Percentiles rank a stretch among this genome's conserved stretches.
Evolutionary conservation across 2,329 filamentous ascomycete species (phyloP).

Genomic region (Trichoderma afroharzianum): DNA sequence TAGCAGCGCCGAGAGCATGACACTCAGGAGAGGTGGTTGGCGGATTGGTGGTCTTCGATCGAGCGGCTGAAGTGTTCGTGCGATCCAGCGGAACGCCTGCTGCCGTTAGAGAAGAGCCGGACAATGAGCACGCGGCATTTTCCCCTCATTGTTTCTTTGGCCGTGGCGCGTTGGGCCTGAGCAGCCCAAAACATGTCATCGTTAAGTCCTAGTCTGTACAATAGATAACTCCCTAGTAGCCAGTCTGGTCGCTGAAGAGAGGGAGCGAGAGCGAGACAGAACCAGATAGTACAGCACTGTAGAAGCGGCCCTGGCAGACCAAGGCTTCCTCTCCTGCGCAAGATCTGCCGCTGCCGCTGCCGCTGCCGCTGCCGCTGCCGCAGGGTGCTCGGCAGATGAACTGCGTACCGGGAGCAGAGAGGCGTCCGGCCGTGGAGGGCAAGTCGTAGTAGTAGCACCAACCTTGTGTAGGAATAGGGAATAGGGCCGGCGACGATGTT

Average conservation of each 20-base stretch:
- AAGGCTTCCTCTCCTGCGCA: neutral
- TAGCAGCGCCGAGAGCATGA: conserved; percentile 15
- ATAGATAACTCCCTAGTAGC: neutral
- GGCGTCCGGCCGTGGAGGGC: neutral
- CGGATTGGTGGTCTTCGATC: neutral
- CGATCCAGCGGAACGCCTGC: conserved; percentile 3
- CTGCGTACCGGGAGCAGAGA: conserved; percentile 12
- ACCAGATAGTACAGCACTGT: neutral
- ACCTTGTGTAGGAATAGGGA: conserved; percentile 6
- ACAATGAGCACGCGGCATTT: conserved; percentile 15
- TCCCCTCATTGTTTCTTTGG: neutral
- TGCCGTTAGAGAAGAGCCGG: neutral
- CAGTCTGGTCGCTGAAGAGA: neutral
- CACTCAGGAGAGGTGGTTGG: conserved; percentile 14
- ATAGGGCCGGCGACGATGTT: conserved; percentile 14
- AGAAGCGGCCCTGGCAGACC: neutral
- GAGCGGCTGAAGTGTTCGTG: conserved; percentile 15
- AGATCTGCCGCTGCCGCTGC: conserved; percentile 15
- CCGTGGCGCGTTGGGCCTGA: neutral
- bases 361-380: conserved; percentile 15
- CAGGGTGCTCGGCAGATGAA: conserved; percentile 16
- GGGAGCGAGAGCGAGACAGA: neutral
- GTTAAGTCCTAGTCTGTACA: neutral
- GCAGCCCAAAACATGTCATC: neutral
- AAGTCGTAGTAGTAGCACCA: neutral